Percentiles rank a stretch among this genome's conserved stretches.
Conservation (phyloP, 495 filamentous ascomycete species). For the Achaetomiella virescens region DNA sequence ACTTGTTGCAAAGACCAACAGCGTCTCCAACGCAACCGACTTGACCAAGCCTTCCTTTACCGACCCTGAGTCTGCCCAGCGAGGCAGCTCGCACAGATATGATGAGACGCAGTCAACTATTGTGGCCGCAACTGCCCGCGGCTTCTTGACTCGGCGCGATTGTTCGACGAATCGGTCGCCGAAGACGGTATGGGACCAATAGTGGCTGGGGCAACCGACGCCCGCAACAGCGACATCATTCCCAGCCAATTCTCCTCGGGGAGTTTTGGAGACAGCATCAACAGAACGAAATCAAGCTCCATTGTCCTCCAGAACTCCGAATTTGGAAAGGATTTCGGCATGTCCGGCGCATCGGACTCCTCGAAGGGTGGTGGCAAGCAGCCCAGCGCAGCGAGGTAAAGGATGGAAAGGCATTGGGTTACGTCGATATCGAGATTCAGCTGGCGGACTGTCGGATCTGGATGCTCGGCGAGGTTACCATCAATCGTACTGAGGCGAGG, state of each 20-base stretch:
- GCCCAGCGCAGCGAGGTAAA: conserved; percentile 37
- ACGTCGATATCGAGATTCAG: conserved; percentile 32
- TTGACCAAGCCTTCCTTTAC: conserved; percentile 27
- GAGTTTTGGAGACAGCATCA: conserved; percentile 41
- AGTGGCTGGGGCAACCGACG: conserved; percentile 37
- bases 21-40: conserved; percentile 31
- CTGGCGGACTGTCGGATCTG: conserved; percentile 20
- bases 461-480: conserved; percentile 22
- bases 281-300: conserved; percentile 41
- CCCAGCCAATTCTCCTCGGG: conserved; percentile 37
- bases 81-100: conserved; percentile 34
- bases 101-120: conserved; percentile 38
- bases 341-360: not conserved
- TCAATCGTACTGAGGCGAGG: conserved; percentile 23
- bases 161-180: conserved; percentile 6
- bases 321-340: conserved; percentile 21
- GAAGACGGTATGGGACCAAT: conserved; percentile 38
- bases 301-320: conserved; percentile 40
- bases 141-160: conserved; percentile 14
- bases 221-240: conserved; percentile 35
- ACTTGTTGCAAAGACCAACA: conserved; percentile 33
- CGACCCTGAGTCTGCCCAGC: conserved; percentile 31
- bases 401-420: conserved; percentile 32
- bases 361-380: conserved; percentile 23
- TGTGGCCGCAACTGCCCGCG: conserved; percentile 27